These are phyloP conservation scores for Chlorella sp. DNA, from an alignment of 139 green algal genomes.

Conservation along the genomic window DNA sequence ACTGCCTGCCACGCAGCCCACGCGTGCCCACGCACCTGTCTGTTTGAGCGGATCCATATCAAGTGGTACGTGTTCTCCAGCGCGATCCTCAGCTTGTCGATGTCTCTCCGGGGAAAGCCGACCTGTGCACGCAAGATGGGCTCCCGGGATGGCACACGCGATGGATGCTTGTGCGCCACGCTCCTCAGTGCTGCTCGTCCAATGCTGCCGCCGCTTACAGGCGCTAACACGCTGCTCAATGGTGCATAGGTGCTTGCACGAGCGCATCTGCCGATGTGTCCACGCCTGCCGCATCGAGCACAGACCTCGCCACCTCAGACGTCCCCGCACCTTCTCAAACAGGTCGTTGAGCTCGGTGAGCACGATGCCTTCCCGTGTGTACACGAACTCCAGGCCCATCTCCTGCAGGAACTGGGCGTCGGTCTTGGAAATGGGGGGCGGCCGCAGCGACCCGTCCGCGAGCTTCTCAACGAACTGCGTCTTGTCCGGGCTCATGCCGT, in stretches of 20 bases:
- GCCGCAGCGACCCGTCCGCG: background rate
- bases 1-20: too few relatives aligned
- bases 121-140: constrained; percentile 45
- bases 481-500: constrained; percentile 30
- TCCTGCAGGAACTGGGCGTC: constrained; percentile 52
- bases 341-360: constrained; percentile 77
- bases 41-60: constrained; percentile 60
- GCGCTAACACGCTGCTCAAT: too few relatives aligned
- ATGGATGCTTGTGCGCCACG: too few relatives aligned
- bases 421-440: constrained; percentile 42
- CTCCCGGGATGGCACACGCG: background rate
- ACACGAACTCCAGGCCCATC: constrained; percentile 70
- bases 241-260: too few relatives aligned
- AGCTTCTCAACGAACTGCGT: constrained; percentile 8
- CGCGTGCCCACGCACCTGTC: constrained; percentile 37
- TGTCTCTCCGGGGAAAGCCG: constrained; percentile 71
- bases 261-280: too few relatives aligned
- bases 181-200: too few relatives aligned
- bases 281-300: too few relatives aligned
- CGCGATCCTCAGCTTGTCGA: constrained; percentile 53
- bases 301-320: too few relatives aligned
- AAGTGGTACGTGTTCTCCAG: constrained; percentile 70
- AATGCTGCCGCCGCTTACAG: too few relatives aligned
- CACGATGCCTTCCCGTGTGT: constrained; percentile 46
- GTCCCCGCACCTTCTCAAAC: constrained; percentile 77